phyloP scores from a whole-genome alignment of 2,329 filamentous ascomycete species.

The Pseudogymnoascus sp. region DNA sequence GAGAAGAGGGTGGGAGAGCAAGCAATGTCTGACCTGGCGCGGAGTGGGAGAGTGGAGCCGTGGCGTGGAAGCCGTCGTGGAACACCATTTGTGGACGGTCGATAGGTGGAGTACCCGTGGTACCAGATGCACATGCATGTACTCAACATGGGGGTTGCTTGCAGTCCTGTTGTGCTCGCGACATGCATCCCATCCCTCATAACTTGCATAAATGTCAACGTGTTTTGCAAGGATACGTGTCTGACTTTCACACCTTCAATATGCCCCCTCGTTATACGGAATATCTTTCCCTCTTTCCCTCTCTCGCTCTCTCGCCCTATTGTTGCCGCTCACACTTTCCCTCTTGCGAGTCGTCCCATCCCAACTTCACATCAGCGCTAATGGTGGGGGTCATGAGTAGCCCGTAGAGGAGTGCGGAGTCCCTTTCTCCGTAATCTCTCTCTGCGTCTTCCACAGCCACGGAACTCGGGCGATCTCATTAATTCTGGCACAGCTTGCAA shows the following conservation, averaged over 20 bases:
- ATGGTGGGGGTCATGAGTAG: not conserved
- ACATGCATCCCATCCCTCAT: not conserved
- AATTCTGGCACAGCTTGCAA: not conserved
- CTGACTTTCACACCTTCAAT: not conserved
- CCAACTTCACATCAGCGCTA: not conserved
- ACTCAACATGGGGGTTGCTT: not conserved
- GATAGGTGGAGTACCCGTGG: not conserved
- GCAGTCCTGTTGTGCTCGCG: not conserved
- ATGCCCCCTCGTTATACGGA: not conserved
- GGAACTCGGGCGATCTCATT: not conserved
- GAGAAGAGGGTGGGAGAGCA: not conserved
- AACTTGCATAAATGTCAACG: slow-evolving; percentile 4
- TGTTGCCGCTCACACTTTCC: not conserved
- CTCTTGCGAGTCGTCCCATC: not conserved
- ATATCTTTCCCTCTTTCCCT: not conserved
- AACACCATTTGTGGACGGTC: slow-evolving; percentile 4
- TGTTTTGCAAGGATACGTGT: slow-evolving; percentile 6
- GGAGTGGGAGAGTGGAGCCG: slow-evolving; percentile 4
- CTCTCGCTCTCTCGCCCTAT: not conserved
- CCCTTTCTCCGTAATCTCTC: slow-evolving; percentile 5
- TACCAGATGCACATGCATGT: not conserved
- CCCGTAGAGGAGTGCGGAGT: not conserved
- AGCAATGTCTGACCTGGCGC: not conserved
- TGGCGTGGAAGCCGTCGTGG: slow-evolving; percentile 1
- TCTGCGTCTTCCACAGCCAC: not conserved